Conservation (phyloP, 2,329 filamentous ascomycete genomes). For the Neobulgaria alba region DNA sequence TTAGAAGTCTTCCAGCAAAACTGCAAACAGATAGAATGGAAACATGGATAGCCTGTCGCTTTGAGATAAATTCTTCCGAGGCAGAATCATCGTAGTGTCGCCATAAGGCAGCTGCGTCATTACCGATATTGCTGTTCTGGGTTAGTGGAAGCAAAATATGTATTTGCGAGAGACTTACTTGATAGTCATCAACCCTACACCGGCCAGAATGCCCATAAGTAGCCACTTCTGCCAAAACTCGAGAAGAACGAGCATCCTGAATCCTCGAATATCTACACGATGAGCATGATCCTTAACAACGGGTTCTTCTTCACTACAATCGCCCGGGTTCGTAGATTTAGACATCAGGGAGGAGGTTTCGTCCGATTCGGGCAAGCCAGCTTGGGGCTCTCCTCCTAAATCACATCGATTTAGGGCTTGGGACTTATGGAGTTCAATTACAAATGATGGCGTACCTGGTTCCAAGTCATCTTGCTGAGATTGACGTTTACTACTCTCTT, state of each 20-base stretch:
- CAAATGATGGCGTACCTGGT: slow-evolving; percentile 53
- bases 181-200: slow-evolving; percentile 96
- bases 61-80: slow-evolving; percentile 64
- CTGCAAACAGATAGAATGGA: slow-evolving; percentile 86
- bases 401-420: slow-evolving; percentile 25
- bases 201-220: slow-evolving; percentile 83
- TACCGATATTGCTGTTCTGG: slow-evolving; percentile 74
- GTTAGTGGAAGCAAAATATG: slow-evolving; percentile 1
- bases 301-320: slow-evolving; percentile 40
- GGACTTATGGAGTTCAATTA: slow-evolving; percentile 25
- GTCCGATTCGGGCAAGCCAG: slow-evolving; percentile 39
- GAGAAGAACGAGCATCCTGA: slow-evolving; percentile 58
- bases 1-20: slow-evolving; percentile 71
- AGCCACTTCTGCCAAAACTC: slow-evolving; percentile 90
- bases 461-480: slow-evolving; percentile 37
- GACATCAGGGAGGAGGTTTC: slow-evolving; percentile 80
- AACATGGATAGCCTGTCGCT: slow-evolving; percentile 83
- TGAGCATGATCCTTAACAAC: slow-evolving; percentile 63
- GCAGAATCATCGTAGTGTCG: slow-evolving; percentile 70
- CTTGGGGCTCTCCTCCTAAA: slow-evolving; percentile 24
- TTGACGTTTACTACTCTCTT: slow-evolving; percentile 33
- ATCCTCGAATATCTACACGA: slow-evolving; percentile 83
- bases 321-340: slow-evolving; percentile 39
- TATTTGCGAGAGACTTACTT: slow-evolving; percentile 82
- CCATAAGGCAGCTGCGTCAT: slow-evolving; percentile 82